Conservation (phyloP, 768 basidiomycete genomes). For the Ramaria sp. region DNA sequence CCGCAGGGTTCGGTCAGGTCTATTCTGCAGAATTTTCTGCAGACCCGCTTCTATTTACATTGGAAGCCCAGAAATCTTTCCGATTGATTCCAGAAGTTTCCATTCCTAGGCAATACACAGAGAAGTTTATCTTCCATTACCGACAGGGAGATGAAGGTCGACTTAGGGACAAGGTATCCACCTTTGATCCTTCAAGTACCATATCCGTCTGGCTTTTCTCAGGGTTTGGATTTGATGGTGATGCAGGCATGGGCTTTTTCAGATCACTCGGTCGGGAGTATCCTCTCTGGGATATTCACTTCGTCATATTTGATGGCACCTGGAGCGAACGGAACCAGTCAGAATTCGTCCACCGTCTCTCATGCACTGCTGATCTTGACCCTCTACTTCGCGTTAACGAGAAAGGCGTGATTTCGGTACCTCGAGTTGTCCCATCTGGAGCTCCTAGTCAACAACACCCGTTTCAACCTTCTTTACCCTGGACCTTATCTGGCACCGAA, state of each 20-base stretch:
- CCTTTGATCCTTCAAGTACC: constrained; percentile 5
- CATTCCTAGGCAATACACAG: background rate
- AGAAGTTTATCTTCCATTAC: constrained; percentile 11
- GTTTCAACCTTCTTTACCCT: background rate
- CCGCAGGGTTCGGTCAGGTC: constrained; percentile 2
- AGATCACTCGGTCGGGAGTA: constrained; percentile 23
- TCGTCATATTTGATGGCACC: constrained; percentile 19
- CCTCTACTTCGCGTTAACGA: constrained; percentile 18
- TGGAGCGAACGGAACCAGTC: constrained; percentile 11
- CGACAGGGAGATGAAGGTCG: constrained; percentile 13
- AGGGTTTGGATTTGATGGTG: constrained; percentile 20
- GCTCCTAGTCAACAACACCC: constrained; percentile 1
- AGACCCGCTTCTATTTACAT: constrained; percentile 8
- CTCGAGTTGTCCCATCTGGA: constrained; percentile 19
- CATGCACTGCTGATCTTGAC: background rate
- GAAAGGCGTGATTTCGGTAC: constrained; percentile 19
- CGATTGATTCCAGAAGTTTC: background rate
- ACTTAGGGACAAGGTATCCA: constrained; percentile 13
- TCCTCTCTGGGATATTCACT: constrained; percentile 19
- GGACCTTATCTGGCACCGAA: background rate
- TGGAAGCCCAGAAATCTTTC: constrained; percentile 3
- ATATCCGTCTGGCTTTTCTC: constrained; percentile 21
- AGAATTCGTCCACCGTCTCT: background rate
- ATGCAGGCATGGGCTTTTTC: constrained; percentile 22
- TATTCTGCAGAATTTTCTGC: background rate